These are phyloP conservation scores for Physcomitrellopsis africana DNA, from an alignment of 225 moss, liverwort and hornwort species.

Conservation along the genomic window DNA sequence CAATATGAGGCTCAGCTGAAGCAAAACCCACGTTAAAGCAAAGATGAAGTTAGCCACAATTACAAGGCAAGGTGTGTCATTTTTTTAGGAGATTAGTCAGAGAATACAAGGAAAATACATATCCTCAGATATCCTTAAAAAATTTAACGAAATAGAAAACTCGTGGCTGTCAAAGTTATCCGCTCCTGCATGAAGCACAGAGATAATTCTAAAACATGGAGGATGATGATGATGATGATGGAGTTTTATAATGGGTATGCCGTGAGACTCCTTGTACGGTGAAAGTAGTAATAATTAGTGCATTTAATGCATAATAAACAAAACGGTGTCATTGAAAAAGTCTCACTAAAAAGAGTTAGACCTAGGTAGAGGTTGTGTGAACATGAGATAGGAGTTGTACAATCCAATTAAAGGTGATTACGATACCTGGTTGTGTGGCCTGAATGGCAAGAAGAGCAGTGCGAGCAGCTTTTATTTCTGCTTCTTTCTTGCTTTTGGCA, in stretches of 20 bases:
- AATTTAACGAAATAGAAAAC: constrained; percentile 4
- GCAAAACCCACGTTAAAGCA: constrained; percentile 11
- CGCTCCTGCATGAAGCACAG: background rate
- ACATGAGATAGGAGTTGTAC: background rate
- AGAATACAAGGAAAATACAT: too few species aligned
- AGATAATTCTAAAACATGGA: background rate
- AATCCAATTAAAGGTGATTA: background rate
- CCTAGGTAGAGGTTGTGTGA: background rate
- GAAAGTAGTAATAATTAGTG: too few species aligned
- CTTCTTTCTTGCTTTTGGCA: constrained; percentile 95
- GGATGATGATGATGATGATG: too few species aligned
- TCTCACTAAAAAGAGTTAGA: constrained; percentile 2
- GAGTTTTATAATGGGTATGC: background rate
- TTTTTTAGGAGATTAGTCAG: too few species aligned
- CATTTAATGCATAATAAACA: background rate
- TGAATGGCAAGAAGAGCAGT: constrained; percentile 94
- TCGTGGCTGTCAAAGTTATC: background rate
- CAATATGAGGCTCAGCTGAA: constrained; percentile 11
- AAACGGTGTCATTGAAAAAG: background rate
- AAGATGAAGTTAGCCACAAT: constrained; percentile 25
- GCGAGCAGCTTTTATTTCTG: constrained; percentile 97
- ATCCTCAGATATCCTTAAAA: background rate
- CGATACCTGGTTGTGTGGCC: constrained; percentile 63
- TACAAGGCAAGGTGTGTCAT: background rate
- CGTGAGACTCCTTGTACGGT: background rate